Evolutionary conservation across 139 green algal species (phyloP).

Genomic region (Microglena sp.): DNA sequence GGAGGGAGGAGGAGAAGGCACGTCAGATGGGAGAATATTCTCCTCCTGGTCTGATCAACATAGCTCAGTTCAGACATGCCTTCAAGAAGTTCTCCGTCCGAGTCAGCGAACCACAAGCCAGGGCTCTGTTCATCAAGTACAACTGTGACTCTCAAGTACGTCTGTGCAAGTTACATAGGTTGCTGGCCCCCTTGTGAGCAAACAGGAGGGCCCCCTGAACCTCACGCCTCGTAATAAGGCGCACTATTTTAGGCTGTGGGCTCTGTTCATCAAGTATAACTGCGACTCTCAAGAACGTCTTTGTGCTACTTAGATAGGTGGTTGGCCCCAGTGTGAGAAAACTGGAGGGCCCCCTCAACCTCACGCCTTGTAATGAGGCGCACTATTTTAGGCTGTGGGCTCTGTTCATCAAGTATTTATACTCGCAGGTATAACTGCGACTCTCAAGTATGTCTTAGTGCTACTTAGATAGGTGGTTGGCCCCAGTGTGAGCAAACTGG

Average conservation of each 20-base stretch:
- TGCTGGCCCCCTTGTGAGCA: too few species aligned
- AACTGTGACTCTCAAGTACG: constrained; percentile 29
- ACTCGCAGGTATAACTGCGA: constrained; percentile 45
- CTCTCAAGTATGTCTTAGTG: constrained; percentile 19
- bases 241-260: too few species aligned
- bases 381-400: too few species aligned
- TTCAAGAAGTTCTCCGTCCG: constrained; percentile 40
- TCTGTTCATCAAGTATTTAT: constrained; percentile 49
- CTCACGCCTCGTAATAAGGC: too few species aligned
- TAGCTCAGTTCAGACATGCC: constrained; percentile 23
- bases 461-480: too few species aligned
- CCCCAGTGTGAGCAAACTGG: too few species aligned
- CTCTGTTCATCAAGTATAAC: constrained; percentile 47
- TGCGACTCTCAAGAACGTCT: constrained; percentile 26
- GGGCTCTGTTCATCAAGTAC: constrained; percentile 45
- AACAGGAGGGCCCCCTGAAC: too few species aligned
- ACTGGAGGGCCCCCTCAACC: too few species aligned
- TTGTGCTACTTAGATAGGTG: too few species aligned
- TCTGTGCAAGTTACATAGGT: too few species aligned
- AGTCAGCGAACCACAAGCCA: constrained; percentile 34
- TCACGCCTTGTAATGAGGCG: too few species aligned
- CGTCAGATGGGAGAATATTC: constrained; percentile 17
- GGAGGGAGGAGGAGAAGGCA: constrained; percentile 30
- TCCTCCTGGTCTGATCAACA: constrained; percentile 20
- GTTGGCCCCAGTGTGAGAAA: too few species aligned